phyloP scores from a whole-genome alignment of 345 rosid genomes.

The Gossypium anomalum region DNA sequence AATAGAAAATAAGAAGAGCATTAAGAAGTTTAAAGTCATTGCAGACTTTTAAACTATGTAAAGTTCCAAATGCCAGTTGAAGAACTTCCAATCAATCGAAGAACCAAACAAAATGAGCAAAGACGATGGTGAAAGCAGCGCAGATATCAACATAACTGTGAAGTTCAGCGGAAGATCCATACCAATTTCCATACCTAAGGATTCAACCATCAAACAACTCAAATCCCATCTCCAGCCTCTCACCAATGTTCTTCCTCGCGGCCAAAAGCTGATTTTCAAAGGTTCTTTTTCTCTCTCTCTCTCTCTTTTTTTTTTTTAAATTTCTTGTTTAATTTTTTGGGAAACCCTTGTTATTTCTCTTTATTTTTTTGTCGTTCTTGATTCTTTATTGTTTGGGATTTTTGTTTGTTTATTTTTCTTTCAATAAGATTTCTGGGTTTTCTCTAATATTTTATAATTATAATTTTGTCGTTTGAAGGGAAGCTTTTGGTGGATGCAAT shows the following conservation, averaged over 20 bases:
- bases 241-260: constrained; percentile 93
- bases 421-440: too few species aligned
- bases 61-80: not conserved
- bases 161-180: constrained; percentile 70
- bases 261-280: constrained; percentile 86
- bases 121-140: not conserved
- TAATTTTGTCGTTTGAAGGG: constrained; percentile 36
- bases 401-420: too few species aligned
- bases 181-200: constrained; percentile 44
- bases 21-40: not conserved
- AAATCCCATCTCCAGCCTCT: constrained; percentile 72
- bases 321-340: not conserved
- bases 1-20: not conserved
- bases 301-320: not conserved
- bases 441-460: too few species aligned
- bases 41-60: not conserved
- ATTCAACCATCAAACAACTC: constrained; percentile 49
- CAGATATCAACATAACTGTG: constrained; percentile 41
- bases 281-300: constrained; percentile 29
- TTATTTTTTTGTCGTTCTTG: too few species aligned
- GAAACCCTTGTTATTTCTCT: too few species aligned
- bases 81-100: not conserved
- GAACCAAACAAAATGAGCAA: constrained; percentile 6
- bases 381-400: too few species aligned
- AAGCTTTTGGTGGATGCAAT: constrained; percentile 62